Percentiles rank a stretch among this genome's conserved stretches.
phyloP scores from a whole-genome alignment of 306 rosid genomes.

The Cicer judaicum region DNA sequence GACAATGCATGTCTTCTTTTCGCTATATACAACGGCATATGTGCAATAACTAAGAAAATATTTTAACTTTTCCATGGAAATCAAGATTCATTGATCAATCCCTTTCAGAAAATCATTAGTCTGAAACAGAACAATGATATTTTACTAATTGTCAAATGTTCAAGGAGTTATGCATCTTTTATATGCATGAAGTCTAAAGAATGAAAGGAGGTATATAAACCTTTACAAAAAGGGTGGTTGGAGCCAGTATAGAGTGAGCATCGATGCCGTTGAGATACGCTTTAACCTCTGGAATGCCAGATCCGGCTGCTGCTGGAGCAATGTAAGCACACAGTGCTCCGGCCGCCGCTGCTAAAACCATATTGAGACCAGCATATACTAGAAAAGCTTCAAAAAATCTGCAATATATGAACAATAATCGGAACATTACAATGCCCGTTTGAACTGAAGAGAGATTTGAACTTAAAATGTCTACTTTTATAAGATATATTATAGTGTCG shows the following conservation, averaged over 20 bases:
- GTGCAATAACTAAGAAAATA: no score
- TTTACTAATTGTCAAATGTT: slow-evolving; percentile 26
- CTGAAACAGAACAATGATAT: neutral
- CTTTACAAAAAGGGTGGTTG: slow-evolving; percentile 88
- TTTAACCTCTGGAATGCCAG: slow-evolving; percentile 96
- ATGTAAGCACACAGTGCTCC: slow-evolving; percentile 79
- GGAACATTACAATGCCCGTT: neutral
- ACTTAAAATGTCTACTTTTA: neutral
- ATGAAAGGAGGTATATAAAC: slow-evolving; percentile 46
- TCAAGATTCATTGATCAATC: no score
- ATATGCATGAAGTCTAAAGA: slow-evolving; percentile 2
- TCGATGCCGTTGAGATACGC: slow-evolving; percentile 93
- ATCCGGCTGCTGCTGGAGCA: slow-evolving; percentile 96
- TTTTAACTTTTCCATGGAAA: no score
- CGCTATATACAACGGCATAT: no score
- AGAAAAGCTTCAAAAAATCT: slow-evolving; percentile 74
- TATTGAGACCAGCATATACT: slow-evolving; percentile 63
- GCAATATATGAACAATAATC: slow-evolving; percentile 44
- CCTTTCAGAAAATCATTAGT: no score
- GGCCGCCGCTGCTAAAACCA: slow-evolving; percentile 68
- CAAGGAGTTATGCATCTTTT: slow-evolving; percentile 5
- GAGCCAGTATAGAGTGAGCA: slow-evolving; percentile 80
- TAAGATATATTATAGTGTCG: neutral
- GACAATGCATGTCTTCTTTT: no score
- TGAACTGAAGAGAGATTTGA: neutral